Evolutionary conservation across 345 rosid genomes (phyloP), one percentile per base, ranked within the genome.

Genomic region (Nasturtium officinale): DNA sequence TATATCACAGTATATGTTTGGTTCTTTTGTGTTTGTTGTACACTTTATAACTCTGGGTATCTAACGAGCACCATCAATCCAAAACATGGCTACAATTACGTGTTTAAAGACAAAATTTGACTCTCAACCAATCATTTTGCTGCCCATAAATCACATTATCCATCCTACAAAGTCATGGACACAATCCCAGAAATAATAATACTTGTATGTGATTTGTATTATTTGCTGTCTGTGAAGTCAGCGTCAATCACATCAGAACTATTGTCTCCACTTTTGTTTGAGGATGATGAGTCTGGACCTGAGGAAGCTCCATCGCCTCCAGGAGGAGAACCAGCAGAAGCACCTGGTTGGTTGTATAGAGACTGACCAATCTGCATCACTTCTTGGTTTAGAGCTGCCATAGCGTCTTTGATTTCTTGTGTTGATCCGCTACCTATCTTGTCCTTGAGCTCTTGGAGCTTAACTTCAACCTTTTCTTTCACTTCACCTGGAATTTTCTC

Each of bases 331-430:
- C 17, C 17, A 42, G 17, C 86, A 65, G 17, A 9, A 16, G 81
- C 81, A 23, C 84, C 63, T 10, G 94, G 95, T 68, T 91, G 97
- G 84, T 88, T 94, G 85, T 91, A 94, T 0, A 94, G 87, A 15
- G 93, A 89, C 77, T 88, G 98, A 6, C 98, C 97, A 29, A 94
- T 82, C 80, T 94, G 98, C 96, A 94, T 91, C 47, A 89, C 96
- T 80, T 94, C 98, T 69, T 89, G 96, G 80, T 94, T 94, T 9
- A 94, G 86, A 4, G 96, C 91, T 57, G 97, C 83, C 86, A 91
- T 88, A 11, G 97, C 79, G 7, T 91, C 97, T 76, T 91, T 94
- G 48, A 94, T 91, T 0, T 47, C 80, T 81, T 94, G 97, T 7
- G 97, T 94, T 9, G 91, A 66, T n/a, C 85, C 96, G 8, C 79